These are phyloP conservation scores for Fusarium incarnatum DNA, from an alignment of 2,329 filamentous ascomycete species.

Conservation along the genomic window DNA sequence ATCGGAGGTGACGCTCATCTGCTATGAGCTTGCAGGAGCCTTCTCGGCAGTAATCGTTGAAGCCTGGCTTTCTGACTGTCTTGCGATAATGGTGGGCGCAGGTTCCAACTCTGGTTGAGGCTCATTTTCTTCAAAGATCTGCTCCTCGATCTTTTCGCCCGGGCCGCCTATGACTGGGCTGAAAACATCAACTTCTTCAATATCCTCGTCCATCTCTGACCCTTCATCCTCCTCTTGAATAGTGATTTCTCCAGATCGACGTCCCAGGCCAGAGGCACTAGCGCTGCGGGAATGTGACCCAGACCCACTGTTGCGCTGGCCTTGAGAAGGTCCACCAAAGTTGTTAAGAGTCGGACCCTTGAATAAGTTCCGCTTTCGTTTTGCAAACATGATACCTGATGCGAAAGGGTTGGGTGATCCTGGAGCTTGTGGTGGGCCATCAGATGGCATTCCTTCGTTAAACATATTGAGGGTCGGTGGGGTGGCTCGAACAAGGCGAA, in stretches of 20 bases:
- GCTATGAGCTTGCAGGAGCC: constrained; percentile 19
- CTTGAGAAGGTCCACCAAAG: constrained; percentile 57
- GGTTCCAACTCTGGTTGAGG: constrained; percentile 36
- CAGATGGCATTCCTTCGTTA: constrained; percentile 68
- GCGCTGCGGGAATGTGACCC: constrained; percentile 66
- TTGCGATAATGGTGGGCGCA: constrained; percentile 36
- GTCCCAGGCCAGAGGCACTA: constrained; percentile 72
- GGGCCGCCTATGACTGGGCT: constrained; percentile 61
- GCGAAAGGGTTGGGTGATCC: constrained; percentile 69
- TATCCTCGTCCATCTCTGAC: constrained; percentile 57
- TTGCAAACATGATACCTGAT: constrained; percentile 79
- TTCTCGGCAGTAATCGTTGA: constrained; percentile 27
- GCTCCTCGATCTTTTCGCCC: constrained; percentile 60
- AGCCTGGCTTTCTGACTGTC: constrained; percentile 5
- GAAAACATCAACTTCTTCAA: constrained; percentile 71
- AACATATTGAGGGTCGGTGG: constrained; percentile 64
- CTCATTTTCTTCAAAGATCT: constrained; percentile 59
- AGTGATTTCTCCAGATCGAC: constrained; percentile 80
- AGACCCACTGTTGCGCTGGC: constrained; percentile 51
- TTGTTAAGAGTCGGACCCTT: constrained; percentile 79
- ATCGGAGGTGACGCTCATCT: constrained; percentile 2
- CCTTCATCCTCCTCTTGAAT: constrained; percentile 75
- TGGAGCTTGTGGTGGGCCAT: constrained; percentile 54
- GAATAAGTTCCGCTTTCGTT: constrained; percentile 83
- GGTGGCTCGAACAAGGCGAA: constrained; percentile 79